Conservation (phyloP, 345 rosid genomes). For the Theobroma cacao region DNA sequence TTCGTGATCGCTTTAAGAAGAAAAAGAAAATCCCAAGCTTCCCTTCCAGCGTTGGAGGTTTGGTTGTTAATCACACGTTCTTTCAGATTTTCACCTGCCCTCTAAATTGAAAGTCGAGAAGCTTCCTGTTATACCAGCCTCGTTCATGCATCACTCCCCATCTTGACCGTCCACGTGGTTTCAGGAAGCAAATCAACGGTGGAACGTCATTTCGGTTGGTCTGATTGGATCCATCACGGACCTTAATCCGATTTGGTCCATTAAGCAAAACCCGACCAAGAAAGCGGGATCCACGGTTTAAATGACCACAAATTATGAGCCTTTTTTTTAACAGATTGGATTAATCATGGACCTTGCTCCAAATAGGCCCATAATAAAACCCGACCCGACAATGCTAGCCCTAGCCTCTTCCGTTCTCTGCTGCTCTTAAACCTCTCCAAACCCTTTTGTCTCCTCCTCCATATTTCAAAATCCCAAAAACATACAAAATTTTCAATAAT, state of each 20-base stretch:
- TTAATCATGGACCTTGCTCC: background rate
- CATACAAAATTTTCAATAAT: background rate
- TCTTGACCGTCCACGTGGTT: constrained; percentile 10
- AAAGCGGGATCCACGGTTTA: no score
- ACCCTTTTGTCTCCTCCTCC: constrained; percentile 5
- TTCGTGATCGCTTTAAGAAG: background rate
- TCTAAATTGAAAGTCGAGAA: constrained; percentile 2
- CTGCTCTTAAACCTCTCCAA: constrained; percentile 6
- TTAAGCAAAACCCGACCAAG: no score
- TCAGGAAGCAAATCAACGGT: background rate
- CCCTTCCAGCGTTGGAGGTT: background rate
- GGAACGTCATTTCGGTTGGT: background rate
- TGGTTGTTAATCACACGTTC: background rate
- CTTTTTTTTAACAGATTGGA: no score
- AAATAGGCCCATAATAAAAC: background rate
- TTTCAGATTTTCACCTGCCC: background rate
- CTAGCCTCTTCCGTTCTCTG: background rate
- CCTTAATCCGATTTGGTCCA: background rate
- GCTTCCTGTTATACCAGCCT: background rate
- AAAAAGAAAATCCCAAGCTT: background rate
- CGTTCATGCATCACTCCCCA: background rate
- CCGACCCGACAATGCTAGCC: background rate
- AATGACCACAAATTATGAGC: no score
- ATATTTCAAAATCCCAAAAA: background rate
- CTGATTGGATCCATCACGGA: background rate